Percentiles rank a stretch among this genome's conserved stretches.
Conservation (phyloP, 1,284 basidiomycete species). For the Malassezia sympodialis region DNA sequence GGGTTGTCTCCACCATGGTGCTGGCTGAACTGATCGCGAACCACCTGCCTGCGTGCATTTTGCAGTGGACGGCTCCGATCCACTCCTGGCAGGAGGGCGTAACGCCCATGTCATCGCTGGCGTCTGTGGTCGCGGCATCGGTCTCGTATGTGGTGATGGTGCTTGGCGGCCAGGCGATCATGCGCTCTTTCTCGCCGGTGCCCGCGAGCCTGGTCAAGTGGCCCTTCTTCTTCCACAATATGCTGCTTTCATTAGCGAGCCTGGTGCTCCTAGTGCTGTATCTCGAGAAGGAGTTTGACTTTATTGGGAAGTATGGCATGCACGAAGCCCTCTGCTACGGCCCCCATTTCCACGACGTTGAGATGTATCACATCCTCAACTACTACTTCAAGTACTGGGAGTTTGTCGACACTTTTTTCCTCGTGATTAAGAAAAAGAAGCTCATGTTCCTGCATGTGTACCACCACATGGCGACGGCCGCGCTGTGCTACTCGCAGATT, state of each 20-base stretch:
- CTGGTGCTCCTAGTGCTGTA: slow-evolving; percentile 71
- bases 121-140: slow-evolving; percentile 52
- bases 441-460: slow-evolving; percentile 87
- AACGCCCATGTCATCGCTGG: slow-evolving; percentile 38
- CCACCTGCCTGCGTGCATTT: neutral
- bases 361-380: slow-evolving; percentile 75
- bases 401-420: slow-evolving; percentile 87
- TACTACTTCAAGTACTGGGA: slow-evolving; percentile 58
- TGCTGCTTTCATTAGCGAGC: slow-evolving; percentile 73
- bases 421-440: slow-evolving; percentile 96
- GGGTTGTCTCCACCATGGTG: neutral
- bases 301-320: slow-evolving; percentile 26
- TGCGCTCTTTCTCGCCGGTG: slow-evolving; percentile 60
- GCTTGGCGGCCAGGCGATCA: slow-evolving; percentile 73
- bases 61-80: slow-evolving; percentile 20
- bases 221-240: slow-evolving; percentile 86
- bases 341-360: neutral
- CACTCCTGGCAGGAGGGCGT: slow-evolving; percentile 26
- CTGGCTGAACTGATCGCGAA: slow-evolving; percentile 1
- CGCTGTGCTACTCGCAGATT: slow-evolving; percentile 86
- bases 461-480: slow-evolving; percentile 95
- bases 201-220: slow-evolving; percentile 53
- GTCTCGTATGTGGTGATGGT: slow-evolving; percentile 74
- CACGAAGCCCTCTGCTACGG: slow-evolving; percentile 61
- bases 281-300: slow-evolving; percentile 58